These are phyloP conservation scores for Beta vulgaris DNA, from an alignment of 148 eudicot species.

Conservation along the genomic window DNA sequence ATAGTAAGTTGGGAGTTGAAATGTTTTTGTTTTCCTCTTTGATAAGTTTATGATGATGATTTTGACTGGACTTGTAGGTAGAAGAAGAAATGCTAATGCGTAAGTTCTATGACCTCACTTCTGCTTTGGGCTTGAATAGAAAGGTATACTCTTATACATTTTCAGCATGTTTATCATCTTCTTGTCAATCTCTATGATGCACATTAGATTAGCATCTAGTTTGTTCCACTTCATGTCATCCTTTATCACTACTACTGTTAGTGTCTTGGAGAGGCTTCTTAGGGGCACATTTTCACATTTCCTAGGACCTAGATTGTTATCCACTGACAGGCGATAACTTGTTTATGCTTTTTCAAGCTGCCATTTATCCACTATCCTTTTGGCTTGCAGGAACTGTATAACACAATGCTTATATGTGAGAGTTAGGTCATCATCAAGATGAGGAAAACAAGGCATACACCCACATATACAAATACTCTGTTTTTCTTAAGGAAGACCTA, in stretches of 20 bases:
- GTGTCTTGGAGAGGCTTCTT: neutral
- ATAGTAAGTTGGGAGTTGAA: no score
- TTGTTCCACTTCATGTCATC: neutral
- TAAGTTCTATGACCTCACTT: slow-evolving; percentile 53
- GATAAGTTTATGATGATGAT: neutral
- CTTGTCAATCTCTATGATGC: neutral
- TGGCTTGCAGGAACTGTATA: neutral
- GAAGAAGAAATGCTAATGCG: slow-evolving; percentile 82
- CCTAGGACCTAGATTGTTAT: no score
- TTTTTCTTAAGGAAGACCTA: neutral
- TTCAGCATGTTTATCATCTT: neutral
- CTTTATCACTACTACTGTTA: neutral
- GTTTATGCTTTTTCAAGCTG: neutral
- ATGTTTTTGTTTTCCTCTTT: neutral
- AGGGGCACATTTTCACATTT: neutral
- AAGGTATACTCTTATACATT: slow-evolving; percentile 32
- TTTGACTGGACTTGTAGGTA: slow-evolving; percentile 37
- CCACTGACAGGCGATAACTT: neutral
- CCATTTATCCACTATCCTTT: neutral
- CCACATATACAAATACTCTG: neutral
- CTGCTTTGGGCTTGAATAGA: slow-evolving; percentile 41
- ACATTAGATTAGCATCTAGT: neutral
- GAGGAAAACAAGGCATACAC: neutral
- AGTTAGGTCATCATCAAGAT: neutral
- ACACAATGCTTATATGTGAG: neutral